phyloP scores from a whole-genome alignment of 306 rosid species.

The Cyclanthera cordifolia region DNA sequence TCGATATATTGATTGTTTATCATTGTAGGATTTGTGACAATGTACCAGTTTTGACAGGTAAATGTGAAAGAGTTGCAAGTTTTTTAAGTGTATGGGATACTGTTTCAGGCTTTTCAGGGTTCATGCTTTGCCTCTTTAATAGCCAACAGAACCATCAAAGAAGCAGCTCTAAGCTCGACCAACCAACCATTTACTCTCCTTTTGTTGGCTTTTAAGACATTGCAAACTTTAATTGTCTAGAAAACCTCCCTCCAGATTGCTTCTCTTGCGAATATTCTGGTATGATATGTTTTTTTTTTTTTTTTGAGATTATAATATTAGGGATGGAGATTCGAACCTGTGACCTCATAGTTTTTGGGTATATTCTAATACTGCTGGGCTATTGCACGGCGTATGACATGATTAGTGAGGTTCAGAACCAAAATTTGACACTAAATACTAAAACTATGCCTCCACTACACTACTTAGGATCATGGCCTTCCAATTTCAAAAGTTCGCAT shows the following conservation, averaged over 20 bases:
- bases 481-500: too few relatives aligned
- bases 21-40: neutral
- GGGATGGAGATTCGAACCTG: too few relatives aligned
- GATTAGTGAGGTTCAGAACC: too few relatives aligned
- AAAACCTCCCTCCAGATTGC: neutral
- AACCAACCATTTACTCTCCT: neutral
- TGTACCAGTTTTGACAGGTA: neutral
- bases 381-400: too few relatives aligned
- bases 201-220: slow-evolving; percentile 3
- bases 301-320: too few relatives aligned
- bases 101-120: slow-evolving; percentile 4
- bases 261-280: neutral
- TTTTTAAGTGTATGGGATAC: neutral
- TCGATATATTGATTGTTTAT: neutral
- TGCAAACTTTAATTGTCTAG: neutral
- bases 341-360: too few relatives aligned
- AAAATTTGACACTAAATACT: too few relatives aligned
- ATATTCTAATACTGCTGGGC: too few relatives aligned
- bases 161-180: neutral
- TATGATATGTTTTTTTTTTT: too few relatives aligned
- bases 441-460: too few relatives aligned
- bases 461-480: too few relatives aligned
- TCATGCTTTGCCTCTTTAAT: slow-evolving; percentile 7
- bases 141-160: slow-evolving; percentile 1
- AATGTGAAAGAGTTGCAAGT: neutral